A percentile compares a stretch with the other conserved stretches of the same genome.
Evolutionary conservation across 371 early-diverging fungal species (phyloP).

Genomic region (Mucor indicus): DNA sequence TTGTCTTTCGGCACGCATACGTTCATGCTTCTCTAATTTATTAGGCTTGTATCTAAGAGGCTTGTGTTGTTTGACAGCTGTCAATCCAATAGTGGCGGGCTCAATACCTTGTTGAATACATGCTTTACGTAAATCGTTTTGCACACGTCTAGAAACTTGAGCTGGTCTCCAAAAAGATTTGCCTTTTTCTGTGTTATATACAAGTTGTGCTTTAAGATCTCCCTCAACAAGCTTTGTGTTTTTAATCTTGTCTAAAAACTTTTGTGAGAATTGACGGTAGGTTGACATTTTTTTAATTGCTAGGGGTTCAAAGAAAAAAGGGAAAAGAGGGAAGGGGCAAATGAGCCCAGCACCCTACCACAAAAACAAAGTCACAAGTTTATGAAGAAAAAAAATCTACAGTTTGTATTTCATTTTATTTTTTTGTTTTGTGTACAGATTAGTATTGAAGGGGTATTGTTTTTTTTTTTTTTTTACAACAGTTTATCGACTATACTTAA

Average conservation of each 20-base stretch:
- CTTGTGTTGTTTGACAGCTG: conserved; percentile 26
- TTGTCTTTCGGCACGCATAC: conserved; percentile 53
- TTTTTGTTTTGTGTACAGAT: too few relatives aligned
- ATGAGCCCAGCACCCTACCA: too few relatives aligned
- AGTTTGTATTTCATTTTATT: too few relatives aligned
- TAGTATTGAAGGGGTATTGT: neutral
- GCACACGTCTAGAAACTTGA: conserved; percentile 50
- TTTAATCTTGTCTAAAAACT: conserved; percentile 24
- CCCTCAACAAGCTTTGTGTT: conserved; percentile 31
- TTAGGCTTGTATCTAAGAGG: conserved; percentile 53
- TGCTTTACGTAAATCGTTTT: conserved; percentile 63
- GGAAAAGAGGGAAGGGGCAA: too few relatives aligned
- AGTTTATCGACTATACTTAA: conserved; percentile 30
- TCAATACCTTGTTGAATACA: conserved; percentile 53
- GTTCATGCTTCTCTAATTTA: conserved; percentile 66
- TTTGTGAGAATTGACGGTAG: conserved; percentile 31
- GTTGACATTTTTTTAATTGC: conserved; percentile 30
- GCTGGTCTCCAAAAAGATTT: conserved; percentile 60
- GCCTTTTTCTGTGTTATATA: conserved; percentile 36
- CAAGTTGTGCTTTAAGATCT: conserved; percentile 50
- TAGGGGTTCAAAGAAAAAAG: too few relatives aligned
- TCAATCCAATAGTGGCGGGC: conserved; percentile 51
- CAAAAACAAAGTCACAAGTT: too few relatives aligned
- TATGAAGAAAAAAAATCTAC: too few relatives aligned
- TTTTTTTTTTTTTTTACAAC: neutral